Evolutionary conservation across 2,329 filamentous ascomycete genomes (phyloP).

Genomic region (Leptosphaerulina australis): DNA sequence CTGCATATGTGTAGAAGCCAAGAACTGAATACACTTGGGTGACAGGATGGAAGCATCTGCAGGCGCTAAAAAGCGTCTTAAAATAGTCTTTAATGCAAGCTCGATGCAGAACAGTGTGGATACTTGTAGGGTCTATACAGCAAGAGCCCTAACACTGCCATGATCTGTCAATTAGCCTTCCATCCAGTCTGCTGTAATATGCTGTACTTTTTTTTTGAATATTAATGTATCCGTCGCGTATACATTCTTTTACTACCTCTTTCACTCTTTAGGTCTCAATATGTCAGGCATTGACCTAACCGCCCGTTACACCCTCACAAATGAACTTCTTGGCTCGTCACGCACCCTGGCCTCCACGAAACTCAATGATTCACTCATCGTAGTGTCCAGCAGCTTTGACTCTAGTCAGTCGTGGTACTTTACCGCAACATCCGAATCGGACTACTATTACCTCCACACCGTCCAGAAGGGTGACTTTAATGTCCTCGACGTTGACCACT

Average conservation of each 20-base stretch:
- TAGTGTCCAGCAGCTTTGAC: background rate
- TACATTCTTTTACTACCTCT: background rate
- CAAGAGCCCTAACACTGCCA: too few relatives aligned
- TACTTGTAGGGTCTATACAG: too few relatives aligned
- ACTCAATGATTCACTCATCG: constrained; percentile 16
- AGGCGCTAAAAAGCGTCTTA: background rate
- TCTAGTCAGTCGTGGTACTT: constrained; percentile 22
- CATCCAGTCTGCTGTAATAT: too few relatives aligned
- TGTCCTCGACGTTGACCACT: constrained; percentile 17
- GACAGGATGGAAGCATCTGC: background rate
- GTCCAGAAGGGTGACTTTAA: constrained; percentile 18
- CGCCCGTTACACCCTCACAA: constrained; percentile 10
- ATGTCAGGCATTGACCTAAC: constrained; percentile 8
- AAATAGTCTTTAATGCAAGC: background rate
- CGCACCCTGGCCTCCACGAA: constrained; percentile 15
- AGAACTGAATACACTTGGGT: background rate
- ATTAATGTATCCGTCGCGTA: background rate
- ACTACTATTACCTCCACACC: constrained; percentile 21
- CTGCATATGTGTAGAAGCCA: background rate
- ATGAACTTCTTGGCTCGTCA: constrained; percentile 10
- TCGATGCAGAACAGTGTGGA: background rate
- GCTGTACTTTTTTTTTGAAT: too few relatives aligned
- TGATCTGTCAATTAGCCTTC: too few relatives aligned
- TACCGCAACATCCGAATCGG: background rate
- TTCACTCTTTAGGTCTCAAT: background rate